Conservation (phyloP, 2,329 filamentous ascomycete species). For the Calonectria hawksworthii region DNA sequence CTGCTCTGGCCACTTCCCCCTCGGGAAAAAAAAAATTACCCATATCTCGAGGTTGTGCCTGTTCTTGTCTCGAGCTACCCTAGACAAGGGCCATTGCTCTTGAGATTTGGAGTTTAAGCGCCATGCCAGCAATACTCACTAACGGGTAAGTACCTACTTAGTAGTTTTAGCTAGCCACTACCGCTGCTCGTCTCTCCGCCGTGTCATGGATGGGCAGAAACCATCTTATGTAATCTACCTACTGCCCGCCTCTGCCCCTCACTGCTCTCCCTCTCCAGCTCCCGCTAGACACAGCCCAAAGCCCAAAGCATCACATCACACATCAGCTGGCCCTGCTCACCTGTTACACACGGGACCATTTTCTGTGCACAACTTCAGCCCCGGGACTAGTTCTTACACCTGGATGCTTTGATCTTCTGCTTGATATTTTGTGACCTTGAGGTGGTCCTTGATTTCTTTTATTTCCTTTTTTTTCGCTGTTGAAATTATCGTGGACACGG, state of each 20-base stretch:
- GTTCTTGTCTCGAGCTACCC: background rate
- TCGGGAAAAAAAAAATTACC: background rate
- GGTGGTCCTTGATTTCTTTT: background rate
- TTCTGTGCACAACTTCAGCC: background rate
- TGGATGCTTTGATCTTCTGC: background rate
- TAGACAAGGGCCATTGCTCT: background rate
- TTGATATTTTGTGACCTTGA: background rate
- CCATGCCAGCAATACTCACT: background rate
- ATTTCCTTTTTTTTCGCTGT: background rate
- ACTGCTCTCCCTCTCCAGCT: background rate
- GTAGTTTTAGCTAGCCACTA: background rate
- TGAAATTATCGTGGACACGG: background rate
- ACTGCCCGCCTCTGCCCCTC: background rate
- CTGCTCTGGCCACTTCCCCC: background rate
- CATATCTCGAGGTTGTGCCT: background rate
- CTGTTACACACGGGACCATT: slow-evolving; percentile 2
- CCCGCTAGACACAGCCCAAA: background rate
- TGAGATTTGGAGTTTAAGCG: slow-evolving; percentile 4
- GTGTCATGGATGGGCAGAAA: background rate
- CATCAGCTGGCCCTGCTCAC: slow-evolving; percentile 1
- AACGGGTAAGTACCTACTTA: background rate
- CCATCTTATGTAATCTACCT: background rate
- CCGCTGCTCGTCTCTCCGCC: background rate
- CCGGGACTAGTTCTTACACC: background rate
- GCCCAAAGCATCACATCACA: slow-evolving; percentile 1